A percentile compares a stretch with the other conserved stretches of the same genome.
Conservation (phyloP, 495 filamentous ascomycete species). For the Xylaria intraflava region DNA sequence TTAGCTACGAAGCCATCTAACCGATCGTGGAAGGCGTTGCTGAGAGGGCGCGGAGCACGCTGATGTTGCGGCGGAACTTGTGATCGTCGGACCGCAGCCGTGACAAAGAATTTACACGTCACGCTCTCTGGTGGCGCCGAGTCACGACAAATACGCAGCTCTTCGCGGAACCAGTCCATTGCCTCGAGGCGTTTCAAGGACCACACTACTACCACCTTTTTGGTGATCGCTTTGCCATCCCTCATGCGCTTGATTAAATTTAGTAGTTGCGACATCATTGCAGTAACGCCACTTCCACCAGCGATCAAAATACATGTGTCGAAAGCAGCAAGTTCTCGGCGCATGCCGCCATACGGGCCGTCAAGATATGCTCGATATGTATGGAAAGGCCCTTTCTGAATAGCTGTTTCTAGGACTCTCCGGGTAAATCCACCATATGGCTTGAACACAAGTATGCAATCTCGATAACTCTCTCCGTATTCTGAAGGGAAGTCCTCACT, state of each 20-base stretch:
- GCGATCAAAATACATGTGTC: constrained; percentile 90
- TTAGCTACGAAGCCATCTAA: constrained; percentile 74
- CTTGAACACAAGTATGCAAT: constrained; percentile 84
- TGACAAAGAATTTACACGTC: constrained; percentile 91
- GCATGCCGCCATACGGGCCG: constrained; percentile 92
- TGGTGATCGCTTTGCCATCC: constrained; percentile 86
- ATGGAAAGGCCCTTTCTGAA: constrained; percentile 74
- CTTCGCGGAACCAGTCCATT: constrained; percentile 98
- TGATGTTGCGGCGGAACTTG: constrained; percentile 30
- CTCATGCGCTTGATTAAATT: constrained; percentile 92
- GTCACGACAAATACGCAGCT: constrained; percentile 81
- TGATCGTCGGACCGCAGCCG: constrained; percentile 55
- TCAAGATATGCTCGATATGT: constrained; percentile 88
- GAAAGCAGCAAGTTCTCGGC: constrained; percentile 83
- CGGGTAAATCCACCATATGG: constrained; percentile 86
- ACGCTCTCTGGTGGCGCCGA: constrained; percentile 76
- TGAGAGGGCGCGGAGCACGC: constrained; percentile 53
- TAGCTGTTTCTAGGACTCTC: constrained; percentile 67
- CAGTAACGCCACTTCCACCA: constrained; percentile 90
- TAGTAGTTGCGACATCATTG: constrained; percentile 81
- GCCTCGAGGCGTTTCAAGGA: constrained; percentile 81
- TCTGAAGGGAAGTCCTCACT: constrained; percentile 78
- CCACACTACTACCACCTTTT: constrained; percentile 86
- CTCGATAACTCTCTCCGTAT: constrained; percentile 78
- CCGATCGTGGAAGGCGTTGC: constrained; percentile 70